Evolutionary conservation across 805 yeast species (phyloP).

Genomic region (Spathaspora girioi): DNA sequence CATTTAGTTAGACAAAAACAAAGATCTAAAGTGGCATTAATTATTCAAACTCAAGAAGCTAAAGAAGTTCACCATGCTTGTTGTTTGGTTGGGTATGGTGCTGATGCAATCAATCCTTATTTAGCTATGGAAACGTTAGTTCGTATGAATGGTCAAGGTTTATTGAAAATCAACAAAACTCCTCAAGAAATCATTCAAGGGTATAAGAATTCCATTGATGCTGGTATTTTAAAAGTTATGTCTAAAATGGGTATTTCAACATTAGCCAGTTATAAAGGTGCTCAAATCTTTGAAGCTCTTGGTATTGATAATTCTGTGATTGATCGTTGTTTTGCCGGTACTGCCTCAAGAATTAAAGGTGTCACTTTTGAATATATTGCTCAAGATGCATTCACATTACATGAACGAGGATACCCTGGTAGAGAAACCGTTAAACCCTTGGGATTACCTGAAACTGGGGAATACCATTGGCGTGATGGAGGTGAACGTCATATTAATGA

Average conservation of each 20-base stretch:
- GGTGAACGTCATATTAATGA: conserved; percentile 95
- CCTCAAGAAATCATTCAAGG: conserved; percentile 65
- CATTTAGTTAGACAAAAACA: conserved; percentile 93
- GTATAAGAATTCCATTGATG: conserved; percentile 81
- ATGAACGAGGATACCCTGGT: conserved; percentile 86
- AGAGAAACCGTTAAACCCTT: conserved; percentile 67
- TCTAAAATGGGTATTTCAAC: conserved; percentile 99
- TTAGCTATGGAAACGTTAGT: conserved; percentile 85
- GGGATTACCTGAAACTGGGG: conserved; percentile 91
- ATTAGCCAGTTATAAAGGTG: conserved; percentile 97
- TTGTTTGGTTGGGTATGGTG: conserved; percentile 94
- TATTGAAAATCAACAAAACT: conserved; percentile 52
- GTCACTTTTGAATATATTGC: conserved; percentile 93
- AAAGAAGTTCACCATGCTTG: conserved; percentile 96
- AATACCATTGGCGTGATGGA: conserved; percentile 98
- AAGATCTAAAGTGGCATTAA: conserved; percentile 89
- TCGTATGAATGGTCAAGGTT: conserved; percentile 77
- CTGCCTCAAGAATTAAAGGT: conserved; percentile 96
- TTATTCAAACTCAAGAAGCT: conserved; percentile 94
- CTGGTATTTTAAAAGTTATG: conserved; percentile 95
- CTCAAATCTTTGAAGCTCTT: conserved; percentile 95
- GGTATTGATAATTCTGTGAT: conserved; percentile 95
- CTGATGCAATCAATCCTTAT: conserved; percentile 93
- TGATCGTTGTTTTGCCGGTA: conserved; percentile 94
- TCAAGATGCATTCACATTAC: conserved; percentile 92